Evolutionary conservation across 2,329 filamentous ascomycete genomes (phyloP), one percentile per base, ranked within the genome.

Genomic region (Geosmithia morbida): DNA sequence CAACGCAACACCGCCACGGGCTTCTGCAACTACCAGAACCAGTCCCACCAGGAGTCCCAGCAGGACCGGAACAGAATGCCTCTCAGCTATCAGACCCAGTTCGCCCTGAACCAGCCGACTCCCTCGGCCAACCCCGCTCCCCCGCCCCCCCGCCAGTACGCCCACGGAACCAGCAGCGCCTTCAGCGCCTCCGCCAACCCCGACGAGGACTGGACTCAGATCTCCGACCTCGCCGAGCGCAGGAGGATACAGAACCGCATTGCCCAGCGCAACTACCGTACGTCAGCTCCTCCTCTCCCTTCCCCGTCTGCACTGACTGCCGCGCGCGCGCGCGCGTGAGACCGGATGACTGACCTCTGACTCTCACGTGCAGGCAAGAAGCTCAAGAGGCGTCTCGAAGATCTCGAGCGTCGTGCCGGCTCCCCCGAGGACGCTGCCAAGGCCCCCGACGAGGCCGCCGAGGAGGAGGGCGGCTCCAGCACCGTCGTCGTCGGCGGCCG

Each of bases 191-290:
- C 87, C 53, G 90, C 89, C 57, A 94, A 94, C 64, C 86, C 90
- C 48, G 89, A 96, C 61, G 90, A 97, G 69, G 90, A 97, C 70
- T 97, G 90, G 90, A 96, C 90, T 61, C 94, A 96, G 79, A 95
- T 97, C 63, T 94, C 90, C 49, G 90, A 97, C 66, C 81, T 97
- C 50, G 90, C 89, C 46, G 90, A 97, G 69, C 82, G 92, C 60
- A 76, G 89, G 59, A 79, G 89, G 61, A 95, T 96, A 70, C 89
- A 97, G 69, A 97, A 97, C 70, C 82, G 90, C 56, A 96, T 97
- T 74, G 90, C 90, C 55, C 90, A 97, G 69, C 83, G 89, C 59
- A 95, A 95, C 72, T 96, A 96, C 71, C 88, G 88, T 94, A 73
- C 63, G 81, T 75, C 16, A 5, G 3, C 33, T 37, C 11, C 33